A percentile compares a stretch with the other conserved stretches of the same genome.
These are phyloP conservation scores for rapeseed (Brassica napus) DNA, from an alignment of 345 rosid species.

Conservation along the genomic window DNA sequence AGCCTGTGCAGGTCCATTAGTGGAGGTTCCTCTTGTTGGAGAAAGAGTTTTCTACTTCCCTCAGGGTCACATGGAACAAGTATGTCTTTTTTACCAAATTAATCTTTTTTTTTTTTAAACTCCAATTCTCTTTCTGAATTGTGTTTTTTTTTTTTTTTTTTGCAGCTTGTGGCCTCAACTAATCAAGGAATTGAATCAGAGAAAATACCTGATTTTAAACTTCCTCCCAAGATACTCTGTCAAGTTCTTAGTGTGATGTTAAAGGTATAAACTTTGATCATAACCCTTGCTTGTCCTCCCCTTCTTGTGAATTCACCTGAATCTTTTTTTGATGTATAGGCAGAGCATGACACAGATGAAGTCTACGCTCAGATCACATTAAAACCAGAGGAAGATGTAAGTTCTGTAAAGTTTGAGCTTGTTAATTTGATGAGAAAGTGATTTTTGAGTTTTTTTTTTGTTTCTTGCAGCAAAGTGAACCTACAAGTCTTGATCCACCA, in stretches of 20 bases:
- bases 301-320: not conserved
- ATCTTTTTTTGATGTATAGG: constrained; percentile 36
- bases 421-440: not conserved
- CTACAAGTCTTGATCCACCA: constrained; percentile 54
- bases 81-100: constrained; percentile 9
- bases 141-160: constrained; percentile 4
- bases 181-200: constrained; percentile 63
- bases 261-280: constrained; percentile 45
- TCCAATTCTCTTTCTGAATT: too few relatives aligned
- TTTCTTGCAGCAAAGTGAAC: constrained; percentile 61
- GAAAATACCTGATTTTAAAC: constrained; percentile 60
- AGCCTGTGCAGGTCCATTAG: constrained; percentile 78
- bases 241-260: constrained; percentile 58
- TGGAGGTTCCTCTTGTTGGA: constrained; percentile 56
- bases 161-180: constrained; percentile 85
- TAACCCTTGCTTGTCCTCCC: not conserved
- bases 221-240: constrained; percentile 84
- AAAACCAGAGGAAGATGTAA: constrained; percentile 70
- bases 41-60: constrained; percentile 74
- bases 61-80: constrained; percentile 86
- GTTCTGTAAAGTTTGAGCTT: not conserved
- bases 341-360: constrained; percentile 88
- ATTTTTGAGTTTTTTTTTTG: not conserved
- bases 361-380: constrained; percentile 88
- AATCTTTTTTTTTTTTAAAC: not conserved